Evolutionary conservation across 2,329 filamentous ascomycete genomes (phyloP).

Genomic region (Exophiala viscosa): DNA sequence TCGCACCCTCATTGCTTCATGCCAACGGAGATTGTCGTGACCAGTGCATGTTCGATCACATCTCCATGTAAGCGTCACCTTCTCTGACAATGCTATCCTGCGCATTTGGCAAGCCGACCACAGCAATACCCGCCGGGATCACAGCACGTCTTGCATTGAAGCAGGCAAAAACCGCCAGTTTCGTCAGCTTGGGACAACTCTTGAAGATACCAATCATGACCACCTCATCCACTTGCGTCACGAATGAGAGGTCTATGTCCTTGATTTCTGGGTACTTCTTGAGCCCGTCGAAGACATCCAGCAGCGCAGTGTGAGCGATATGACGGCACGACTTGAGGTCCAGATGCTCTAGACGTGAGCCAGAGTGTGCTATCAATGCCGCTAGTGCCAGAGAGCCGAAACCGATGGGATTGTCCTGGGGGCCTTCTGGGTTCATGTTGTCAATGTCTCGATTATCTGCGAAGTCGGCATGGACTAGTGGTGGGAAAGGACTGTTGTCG

Average conservation of each 20-base stretch:
- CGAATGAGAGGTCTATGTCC: slow-evolving; percentile 73
- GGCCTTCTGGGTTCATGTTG: slow-evolving; percentile 60
- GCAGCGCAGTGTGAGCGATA: slow-evolving; percentile 68
- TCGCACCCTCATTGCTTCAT: too few relatives aligned
- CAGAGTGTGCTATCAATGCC: slow-evolving; percentile 81
- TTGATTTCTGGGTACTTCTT: slow-evolving; percentile 65
- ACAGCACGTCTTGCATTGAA: slow-evolving; percentile 56
- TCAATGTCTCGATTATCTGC: slow-evolving; percentile 75
- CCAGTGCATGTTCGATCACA: neutral
- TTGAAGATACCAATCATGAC: slow-evolving; percentile 43
- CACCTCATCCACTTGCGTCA: slow-evolving; percentile 43
- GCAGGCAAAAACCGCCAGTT: slow-evolving; percentile 61
- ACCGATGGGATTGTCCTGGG: slow-evolving; percentile 59
- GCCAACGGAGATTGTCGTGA: too few relatives aligned
- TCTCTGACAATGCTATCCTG: slow-evolving; percentile 50
- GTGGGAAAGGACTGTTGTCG: slow-evolving; percentile 56
- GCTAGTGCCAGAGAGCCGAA: slow-evolving; percentile 72
- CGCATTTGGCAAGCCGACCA: slow-evolving; percentile 58
- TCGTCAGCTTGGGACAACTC: slow-evolving; percentile 47
- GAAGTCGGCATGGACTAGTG: slow-evolving; percentile 68
- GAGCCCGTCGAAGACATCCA: slow-evolving; percentile 64
- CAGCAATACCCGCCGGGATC: slow-evolving; percentile 55
- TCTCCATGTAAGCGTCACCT: neutral
- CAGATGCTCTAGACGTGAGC: slow-evolving; percentile 59
- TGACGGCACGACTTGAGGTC: slow-evolving; percentile 83